Base-by-base conservation (phyloP, 1,284 basidiomycete species). In the Sanguinoderma infundibulare region DNA sequence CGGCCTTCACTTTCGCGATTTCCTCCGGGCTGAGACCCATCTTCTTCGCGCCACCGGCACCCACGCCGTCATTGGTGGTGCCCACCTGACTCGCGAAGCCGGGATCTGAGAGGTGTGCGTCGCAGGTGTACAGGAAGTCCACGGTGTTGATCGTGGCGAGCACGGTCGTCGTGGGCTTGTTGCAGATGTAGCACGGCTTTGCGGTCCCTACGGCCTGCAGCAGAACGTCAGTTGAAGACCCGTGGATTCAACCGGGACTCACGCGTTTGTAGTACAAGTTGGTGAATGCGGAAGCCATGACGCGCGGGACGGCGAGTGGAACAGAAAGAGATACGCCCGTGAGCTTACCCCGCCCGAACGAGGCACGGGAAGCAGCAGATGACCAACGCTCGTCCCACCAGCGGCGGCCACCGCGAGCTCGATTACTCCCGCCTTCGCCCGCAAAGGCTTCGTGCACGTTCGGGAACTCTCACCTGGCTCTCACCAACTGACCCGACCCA, bases 241-340 rank as follows among this genome's bases (percentile, higher is more conserved):
- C 10, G 9, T 34, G 60, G 47, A 42, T 35, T 52, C 26, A 38
- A 30, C 14, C 15, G 30, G 44, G 40, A 81, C 87, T 80, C 72
- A 92, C 91, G 69, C 91, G 84, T 75, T 91, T 92, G 78, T 91
- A 92, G 75, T 93, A 93, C 50, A 90, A 68, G 71, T 93, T 93
- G 46, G 82, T 81, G 77, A 93, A 91, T 39, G 84, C 85, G 76
- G 93, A 91, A 44, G 85, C 84, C 87, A 89, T 91, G 66, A 58
- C 22, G 35, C 15, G 55, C 20, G n/a, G 38, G 26, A 53, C 22
- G 53, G 57, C 51, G 54, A 58, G 50, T 42, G 55, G 61, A 60
- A 32, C 40, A 46, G 49, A 40, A 32, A 46, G 55, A 57, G 60
- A 40, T 55, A 54, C 40, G 38, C 44, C 32, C 36, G 60, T 54